phyloP scores from a whole-genome alignment of 2,329 filamentous ascomycete species.

The Paracoccidioides brasiliensis region DNA sequence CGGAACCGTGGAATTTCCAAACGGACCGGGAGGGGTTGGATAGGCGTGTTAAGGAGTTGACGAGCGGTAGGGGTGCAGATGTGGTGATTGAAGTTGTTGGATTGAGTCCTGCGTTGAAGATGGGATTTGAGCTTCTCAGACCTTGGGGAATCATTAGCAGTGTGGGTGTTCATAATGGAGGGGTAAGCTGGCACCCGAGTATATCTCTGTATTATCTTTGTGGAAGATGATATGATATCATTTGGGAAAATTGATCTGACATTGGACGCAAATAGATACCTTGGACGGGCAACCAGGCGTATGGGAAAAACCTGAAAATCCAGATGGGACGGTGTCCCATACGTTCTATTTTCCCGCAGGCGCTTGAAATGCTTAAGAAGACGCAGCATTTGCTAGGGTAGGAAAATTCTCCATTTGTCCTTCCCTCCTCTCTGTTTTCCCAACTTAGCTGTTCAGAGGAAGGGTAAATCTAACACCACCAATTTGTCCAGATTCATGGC shows the following conservation, averaged over 20 bases:
- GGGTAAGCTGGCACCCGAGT: conserved; percentile 35
- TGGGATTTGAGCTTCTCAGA: conserved; percentile 56
- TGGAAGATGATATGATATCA: not conserved
- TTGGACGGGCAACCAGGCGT: conserved; percentile 51
- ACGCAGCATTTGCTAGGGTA: conserved; percentile 56
- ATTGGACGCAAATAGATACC: conserved; percentile 39
- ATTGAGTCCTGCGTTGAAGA: conserved; percentile 53
- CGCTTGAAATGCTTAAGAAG: conserved; percentile 50
- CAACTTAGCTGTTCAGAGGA: not conserved
- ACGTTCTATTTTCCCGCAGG: conserved; percentile 53
- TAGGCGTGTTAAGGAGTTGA: conserved; percentile 58
- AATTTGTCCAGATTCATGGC: conserved; percentile 53
- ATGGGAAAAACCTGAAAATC: conserved; percentile 55
- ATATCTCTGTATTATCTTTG: not conserved
- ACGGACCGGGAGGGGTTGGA: conserved; percentile 52
- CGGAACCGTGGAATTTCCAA: conserved; percentile 69
- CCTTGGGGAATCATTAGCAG: conserved; percentile 63
- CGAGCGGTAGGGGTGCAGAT: conserved; percentile 71
- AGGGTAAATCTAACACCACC: conserved; percentile 12
- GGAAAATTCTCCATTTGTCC: conserved; percentile 17
- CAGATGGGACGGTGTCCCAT: conserved; percentile 71
- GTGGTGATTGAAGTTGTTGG: conserved; percentile 71
- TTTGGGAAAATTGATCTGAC: conserved; percentile 1
- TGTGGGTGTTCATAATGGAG: conserved; percentile 62
- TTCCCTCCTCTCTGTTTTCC: not conserved